Evolutionary conservation across 805 yeast species (phyloP).

Genomic region (Saccharomycopsis oosterbeekiorum): DNA sequence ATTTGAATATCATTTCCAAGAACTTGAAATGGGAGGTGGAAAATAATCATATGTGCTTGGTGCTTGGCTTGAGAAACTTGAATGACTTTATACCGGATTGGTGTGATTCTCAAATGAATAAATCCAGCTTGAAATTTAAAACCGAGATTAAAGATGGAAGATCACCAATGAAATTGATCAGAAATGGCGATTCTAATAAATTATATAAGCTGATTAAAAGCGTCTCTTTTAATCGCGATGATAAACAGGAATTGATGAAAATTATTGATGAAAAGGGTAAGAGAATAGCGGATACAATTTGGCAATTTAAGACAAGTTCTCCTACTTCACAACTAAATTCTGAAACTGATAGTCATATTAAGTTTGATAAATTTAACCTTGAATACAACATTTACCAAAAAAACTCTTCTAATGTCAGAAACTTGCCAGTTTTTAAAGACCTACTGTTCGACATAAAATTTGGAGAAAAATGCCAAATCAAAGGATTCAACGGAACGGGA

Average conservation of each 20-base stretch:
- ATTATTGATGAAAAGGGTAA: background rate
- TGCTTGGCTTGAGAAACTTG: conserved; percentile 67
- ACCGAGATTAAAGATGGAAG: background rate
- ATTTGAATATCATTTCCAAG: background rate
- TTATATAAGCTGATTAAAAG: background rate
- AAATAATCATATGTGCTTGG: conserved; percentile 26
- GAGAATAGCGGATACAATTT: background rate
- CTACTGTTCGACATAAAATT: conserved; percentile 55
- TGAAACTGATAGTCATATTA: conserved; percentile 24
- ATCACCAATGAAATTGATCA: background rate
- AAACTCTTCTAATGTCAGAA: background rate
- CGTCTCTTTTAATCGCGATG: background rate
- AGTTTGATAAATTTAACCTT: conserved; percentile 55
- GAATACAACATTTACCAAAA: conserved; percentile 32
- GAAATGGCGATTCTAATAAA: background rate
- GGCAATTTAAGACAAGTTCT: background rate
- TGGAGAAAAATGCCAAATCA: conserved; percentile 81
- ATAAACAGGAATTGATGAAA: background rate
- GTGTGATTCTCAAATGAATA: conserved; percentile 33
- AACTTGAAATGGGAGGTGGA: background rate
- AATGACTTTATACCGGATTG: conserved; percentile 64
- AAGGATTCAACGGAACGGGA: conserved; percentile 89
- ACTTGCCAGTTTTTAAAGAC: conserved; percentile 40
- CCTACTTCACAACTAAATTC: no score
- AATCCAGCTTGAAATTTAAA: background rate